Base-by-base conservation (phyloP, 495 filamentous ascomycete genomes). In the Xylaria curta region DNA sequence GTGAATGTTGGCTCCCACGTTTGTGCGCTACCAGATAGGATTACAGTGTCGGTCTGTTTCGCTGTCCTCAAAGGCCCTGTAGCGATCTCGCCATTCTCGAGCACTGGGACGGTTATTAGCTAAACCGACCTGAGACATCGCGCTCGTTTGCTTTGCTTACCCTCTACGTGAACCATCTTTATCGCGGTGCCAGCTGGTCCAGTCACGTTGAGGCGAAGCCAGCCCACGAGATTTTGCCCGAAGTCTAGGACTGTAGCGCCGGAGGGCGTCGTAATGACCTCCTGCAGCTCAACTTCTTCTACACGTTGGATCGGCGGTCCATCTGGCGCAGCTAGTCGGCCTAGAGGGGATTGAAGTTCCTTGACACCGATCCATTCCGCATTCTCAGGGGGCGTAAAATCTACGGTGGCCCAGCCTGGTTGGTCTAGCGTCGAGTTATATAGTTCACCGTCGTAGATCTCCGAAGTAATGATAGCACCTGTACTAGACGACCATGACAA, bases 211-310 rank as follows among this genome's bases (percentile, higher is more conserved):
- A 86, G 73, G 6, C 75, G 75, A n/a, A 88, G 73, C 59, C 81
- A 81, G 4, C 86, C 87, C 5, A 88, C 87, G 13, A 89, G 77
- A 67, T 89, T 89, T 70, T 89, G 87, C 15, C 86, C 86, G 71
- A 88, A 89, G 70, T 89, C 87, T 7, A 89, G 63, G 21, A 84
- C 76, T 21, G 81, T 83, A 54, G 83, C 85, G 13, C 83, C 83
- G 1, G 80, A 77, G 3, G 84, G 82, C 12, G 81, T 85, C 13
- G 68, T 82, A n/a, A 85, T 75, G 21, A 88, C 74, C 13, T 81
- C 67, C 46, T 79, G 62, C 3, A 82, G 73, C 44, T 78, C 71
- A 2, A 85, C 66, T 26, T 82, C 78, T 61, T 82, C 76, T 0
- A 77, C 71, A 19, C 74, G 72, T 13, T 78, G 77, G 36, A 84